Evolutionary conservation across 352 stramenopile genomes (phyloP), one percentile per base, ranked within the genome.

Genomic region (Phytophthora cryptogea): DNA sequence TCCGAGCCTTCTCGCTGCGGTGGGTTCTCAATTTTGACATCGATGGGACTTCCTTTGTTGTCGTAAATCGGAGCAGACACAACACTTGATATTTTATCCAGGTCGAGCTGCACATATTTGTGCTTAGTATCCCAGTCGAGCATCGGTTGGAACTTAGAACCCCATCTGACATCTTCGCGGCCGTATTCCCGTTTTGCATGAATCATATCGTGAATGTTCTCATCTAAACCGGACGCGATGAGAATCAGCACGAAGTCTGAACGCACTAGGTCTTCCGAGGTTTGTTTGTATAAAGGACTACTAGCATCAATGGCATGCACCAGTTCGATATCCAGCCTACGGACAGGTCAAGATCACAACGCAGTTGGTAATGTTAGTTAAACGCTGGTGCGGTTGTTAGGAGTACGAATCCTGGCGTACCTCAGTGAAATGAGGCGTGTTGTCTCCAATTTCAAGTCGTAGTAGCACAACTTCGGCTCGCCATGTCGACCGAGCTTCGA

Each of bases 401-500:
- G 20, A 2, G 20, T 23, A 23, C 20, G 20, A 23, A 23, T 3
- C 20, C 20, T 27, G 26, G n/a, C 39, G 4, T 57, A 80, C 76
- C 78, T 68, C 11, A 88, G 31, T 5, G 74, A 70, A 59, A 89
- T 82, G 32, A 81, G 80, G 31, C 52, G 83, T 9, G 65, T 45
- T 28, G 69, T 74, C 27, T 82, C 60, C 20, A 89, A 53, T 8
- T 72, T 59, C 16, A 89, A 41, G 45, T 89, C 76, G 33, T 89
- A 89, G 57, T 86, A 87, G 33, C 79, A 89, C 20, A 89, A 61
- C 56, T 72, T 82, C 32, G 76, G 84, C 26, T 78, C 72, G 2
- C 68, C 69, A 27, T 54, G 27, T 14, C 51, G 69, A 13, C 69
- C 76, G 23, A 56, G 63, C 76, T 88, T 54, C 1, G 4, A 59